Conservation (phyloP, 2,329 filamentous ascomycete species). For the Botryotinia calthae region DNA sequence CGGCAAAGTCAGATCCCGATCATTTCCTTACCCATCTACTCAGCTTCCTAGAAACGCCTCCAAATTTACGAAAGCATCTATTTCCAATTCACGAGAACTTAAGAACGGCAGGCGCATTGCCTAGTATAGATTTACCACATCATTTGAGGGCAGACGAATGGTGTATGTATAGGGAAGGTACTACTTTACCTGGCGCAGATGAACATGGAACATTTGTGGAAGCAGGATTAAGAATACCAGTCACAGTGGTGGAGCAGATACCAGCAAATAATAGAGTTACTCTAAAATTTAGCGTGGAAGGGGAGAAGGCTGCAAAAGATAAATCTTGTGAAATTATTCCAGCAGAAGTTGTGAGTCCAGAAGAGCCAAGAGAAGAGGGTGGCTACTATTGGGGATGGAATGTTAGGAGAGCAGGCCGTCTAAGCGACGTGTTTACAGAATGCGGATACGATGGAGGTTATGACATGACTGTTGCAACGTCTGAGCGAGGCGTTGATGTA, state of each 20-base stretch:
- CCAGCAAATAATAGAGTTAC: conserved; percentile 73
- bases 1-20: conserved; percentile 69
- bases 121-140: conserved; percentile 80
- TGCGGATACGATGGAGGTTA: conserved; percentile 74
- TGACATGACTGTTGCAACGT: conserved; percentile 79
- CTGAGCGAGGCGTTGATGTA: conserved; percentile 62
- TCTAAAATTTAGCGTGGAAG: conserved; percentile 56
- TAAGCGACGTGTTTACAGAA: conserved; percentile 76
- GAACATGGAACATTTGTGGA: conserved; percentile 53
- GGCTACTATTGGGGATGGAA: conserved; percentile 88
- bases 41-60: conserved; percentile 79
- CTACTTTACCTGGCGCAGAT: conserved; percentile 53
- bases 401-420: conserved; percentile 61
- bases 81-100: conserved; percentile 80
- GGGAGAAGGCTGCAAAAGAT: conserved; percentile 41
- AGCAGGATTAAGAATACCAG: conserved; percentile 54
- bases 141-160: conserved; percentile 75
- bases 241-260: conserved; percentile 48
- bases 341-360: conserved; percentile 64
- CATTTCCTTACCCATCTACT: conserved; percentile 79
- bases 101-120: conserved; percentile 67
- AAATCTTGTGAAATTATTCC: conserved; percentile 28
- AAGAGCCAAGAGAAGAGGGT: conserved; percentile 66
- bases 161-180: conserved; percentile 76
- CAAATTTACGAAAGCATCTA: conserved; percentile 72